A percentile compares a stretch with the other conserved stretches of the same genome.
Evolutionary conservation across 805 yeast genomes (phyloP).

Genomic region (Cyberlindnera galapagoensis): DNA sequence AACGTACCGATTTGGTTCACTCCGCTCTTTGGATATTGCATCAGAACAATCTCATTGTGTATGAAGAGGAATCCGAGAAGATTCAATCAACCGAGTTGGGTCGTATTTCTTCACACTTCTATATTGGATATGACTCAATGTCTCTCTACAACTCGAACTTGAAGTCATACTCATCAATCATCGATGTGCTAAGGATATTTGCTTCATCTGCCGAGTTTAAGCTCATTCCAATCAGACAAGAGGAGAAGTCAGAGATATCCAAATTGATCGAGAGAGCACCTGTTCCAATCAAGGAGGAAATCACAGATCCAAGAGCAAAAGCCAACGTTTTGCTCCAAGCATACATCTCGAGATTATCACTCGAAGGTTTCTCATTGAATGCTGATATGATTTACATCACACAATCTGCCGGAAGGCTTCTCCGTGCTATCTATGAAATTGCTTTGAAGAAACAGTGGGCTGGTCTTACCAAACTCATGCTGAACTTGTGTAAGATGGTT

Average conservation of each 20-base stretch:
- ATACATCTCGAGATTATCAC: conserved; percentile 65
- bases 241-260: conserved; percentile 69
- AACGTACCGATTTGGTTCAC: conserved; percentile 64
- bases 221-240: conserved; percentile 77
- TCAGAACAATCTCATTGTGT: conserved; percentile 51
- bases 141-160: conserved; percentile 55
- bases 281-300: conserved; percentile 71
- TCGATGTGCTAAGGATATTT: conserved; percentile 74
- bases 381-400: conserved; percentile 91
- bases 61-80: conserved; percentile 42
- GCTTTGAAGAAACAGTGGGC: conserved; percentile 70
- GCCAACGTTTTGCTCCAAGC: conserved; percentile 77
- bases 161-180: conserved; percentile 56
- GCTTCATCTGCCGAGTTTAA: conserved; percentile 81
- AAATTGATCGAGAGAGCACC: conserved; percentile 73
- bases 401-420: conserved; percentile 85
- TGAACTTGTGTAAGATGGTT: conserved; percentile 72
- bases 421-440: conserved; percentile 81
- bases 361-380: conserved; percentile 87
- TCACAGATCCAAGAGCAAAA: conserved; percentile 70
- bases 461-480: conserved; percentile 43
- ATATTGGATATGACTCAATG: conserved; percentile 72
- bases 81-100: conserved; percentile 68
- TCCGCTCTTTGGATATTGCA: conserved; percentile 63
- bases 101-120: conserved; percentile 77